These are phyloP conservation scores for Zymoseptoria brevis DNA, from an alignment of 2,329 filamentous ascomycete genomes.

Conservation along the genomic window DNA sequence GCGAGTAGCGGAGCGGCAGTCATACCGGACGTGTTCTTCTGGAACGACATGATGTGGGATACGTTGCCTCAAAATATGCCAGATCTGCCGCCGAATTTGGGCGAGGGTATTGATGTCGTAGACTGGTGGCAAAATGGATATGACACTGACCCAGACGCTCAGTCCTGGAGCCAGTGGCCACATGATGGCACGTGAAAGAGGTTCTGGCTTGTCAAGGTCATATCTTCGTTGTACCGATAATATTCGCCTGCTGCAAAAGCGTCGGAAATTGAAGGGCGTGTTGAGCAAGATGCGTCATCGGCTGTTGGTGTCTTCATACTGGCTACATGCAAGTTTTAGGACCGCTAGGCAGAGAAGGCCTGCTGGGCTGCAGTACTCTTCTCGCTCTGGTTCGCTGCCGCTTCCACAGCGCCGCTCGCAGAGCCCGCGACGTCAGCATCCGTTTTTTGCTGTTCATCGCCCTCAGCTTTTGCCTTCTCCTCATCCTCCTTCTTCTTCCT, in stretches of 20 bases:
- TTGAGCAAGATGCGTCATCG: no score
- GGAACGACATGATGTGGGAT: constrained; percentile 23
- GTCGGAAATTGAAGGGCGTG: no score
- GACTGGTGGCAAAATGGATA: constrained; percentile 10
- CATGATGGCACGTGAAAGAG: not conserved
- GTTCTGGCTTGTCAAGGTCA: not conserved
- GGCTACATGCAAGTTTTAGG: not conserved
- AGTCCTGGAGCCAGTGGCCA: constrained; percentile 12
- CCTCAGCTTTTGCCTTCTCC: not conserved
- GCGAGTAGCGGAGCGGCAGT: constrained; percentile 10
- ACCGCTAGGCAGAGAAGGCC: not conserved
- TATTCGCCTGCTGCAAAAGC: no score
- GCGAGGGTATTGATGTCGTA: constrained; percentile 6
- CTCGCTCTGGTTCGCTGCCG: not conserved
- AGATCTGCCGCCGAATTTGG: constrained; percentile 5
- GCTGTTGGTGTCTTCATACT: not conserved
- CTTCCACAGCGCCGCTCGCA: not conserved
- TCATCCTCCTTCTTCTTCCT: constrained; percentile 13
- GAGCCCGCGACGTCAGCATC: not conserved
- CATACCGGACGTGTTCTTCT: constrained; percentile 9
- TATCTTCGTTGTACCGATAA: no score
- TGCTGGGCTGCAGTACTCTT: not conserved
- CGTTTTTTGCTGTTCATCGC: not conserved
- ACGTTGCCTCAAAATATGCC: constrained; percentile 11
- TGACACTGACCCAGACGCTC: not conserved